Conservation (phyloP, 768 basidiomycete species). For the Leccinum barrowsii region DNA sequence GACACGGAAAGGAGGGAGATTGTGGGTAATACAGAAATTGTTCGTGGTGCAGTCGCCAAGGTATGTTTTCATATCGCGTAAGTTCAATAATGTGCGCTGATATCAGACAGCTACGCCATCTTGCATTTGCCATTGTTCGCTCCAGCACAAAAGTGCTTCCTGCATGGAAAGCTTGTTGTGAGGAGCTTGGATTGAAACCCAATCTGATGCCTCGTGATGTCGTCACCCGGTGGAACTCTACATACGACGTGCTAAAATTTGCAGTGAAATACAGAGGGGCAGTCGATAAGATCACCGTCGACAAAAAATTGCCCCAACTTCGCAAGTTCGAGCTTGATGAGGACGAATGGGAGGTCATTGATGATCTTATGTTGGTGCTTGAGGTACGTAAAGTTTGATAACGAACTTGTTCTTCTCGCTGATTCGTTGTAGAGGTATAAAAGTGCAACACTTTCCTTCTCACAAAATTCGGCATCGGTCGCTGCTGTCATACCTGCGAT, state of each 20-base stretch:
- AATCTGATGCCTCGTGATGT: not conserved
- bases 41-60: too few species aligned
- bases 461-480: not conserved
- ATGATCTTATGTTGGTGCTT: not conserved
- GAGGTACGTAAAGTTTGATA: not conserved
- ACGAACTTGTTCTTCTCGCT: not conserved
- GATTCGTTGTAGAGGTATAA: not conserved
- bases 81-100: too few species aligned
- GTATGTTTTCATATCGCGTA: too few species aligned
- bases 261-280: not conserved
- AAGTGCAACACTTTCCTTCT: not conserved
- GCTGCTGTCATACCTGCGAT: not conserved
- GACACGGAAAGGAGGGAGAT: too few species aligned
- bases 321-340: not conserved
- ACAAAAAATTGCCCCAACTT: not conserved
- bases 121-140: not conserved
- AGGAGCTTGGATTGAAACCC: not conserved
- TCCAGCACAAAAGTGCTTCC: not conserved
- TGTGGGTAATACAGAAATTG: too few species aligned
- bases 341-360: not conserved
- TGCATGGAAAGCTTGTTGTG: not conserved
- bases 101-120: not conserved
- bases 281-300: not conserved
- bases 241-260: not conserved
- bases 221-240: not conserved